Percentiles rank a stretch among this genome's conserved stretches.
phyloP scores from a whole-genome alignment of 2,329 filamentous ascomycete species.

The Colletotrichum sp. region DNA sequence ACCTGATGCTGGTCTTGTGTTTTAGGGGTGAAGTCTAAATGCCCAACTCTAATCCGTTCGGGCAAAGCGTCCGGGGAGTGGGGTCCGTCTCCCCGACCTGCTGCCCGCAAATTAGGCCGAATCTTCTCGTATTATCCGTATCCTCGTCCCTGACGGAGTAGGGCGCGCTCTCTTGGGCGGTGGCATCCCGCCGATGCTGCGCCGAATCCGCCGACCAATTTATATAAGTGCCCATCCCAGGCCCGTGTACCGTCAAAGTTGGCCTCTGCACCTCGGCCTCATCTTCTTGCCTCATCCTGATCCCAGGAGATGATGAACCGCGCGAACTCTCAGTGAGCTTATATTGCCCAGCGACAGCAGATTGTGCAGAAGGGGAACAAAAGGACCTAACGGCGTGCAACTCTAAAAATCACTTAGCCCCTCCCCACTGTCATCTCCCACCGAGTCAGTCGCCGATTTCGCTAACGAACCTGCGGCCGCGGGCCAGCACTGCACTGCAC shows the following conservation, averaged over 20 bases:
- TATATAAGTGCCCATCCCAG: background rate
- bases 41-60: background rate
- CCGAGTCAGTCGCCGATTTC: conserved; percentile 9
- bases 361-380: background rate
- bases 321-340: background rate
- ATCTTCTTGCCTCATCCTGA: background rate
- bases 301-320: background rate
- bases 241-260: background rate
- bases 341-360: background rate
- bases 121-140: background rate
- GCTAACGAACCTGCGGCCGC: background rate
- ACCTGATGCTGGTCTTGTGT: conserved; percentile 11
- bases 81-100: background rate
- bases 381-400: background rate
- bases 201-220: background rate
- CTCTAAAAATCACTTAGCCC: background rate
- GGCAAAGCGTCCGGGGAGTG: background rate
- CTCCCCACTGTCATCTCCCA: conserved; percentile 13
- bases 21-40: conserved; percentile 18
- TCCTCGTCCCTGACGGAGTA: background rate
- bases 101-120: background rate
- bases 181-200: background rate
- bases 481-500: background rate
- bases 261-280: background rate
- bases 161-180: background rate